Base-by-base conservation (phyloP, 1,139 yeast genomes). In the Yamadazyma friedrichii region DNA sequence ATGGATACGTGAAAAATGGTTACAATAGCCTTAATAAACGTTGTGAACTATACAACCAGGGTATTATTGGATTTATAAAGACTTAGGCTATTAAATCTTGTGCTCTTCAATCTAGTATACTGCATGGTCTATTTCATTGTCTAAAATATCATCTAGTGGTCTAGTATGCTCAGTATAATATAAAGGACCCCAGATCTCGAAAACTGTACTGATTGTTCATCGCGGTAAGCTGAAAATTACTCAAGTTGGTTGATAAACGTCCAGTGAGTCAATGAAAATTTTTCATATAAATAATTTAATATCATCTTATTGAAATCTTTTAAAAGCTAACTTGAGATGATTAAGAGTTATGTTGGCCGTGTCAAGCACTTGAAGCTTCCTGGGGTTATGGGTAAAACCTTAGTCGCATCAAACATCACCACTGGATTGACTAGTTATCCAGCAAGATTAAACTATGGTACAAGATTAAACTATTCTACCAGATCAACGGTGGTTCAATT, bases 401-500 rank as follows among this genome's bases (percentile, higher is more conserved):
- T 28, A 44, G 17, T 27, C 8, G 24, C 24, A 20, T 20, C 24
- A 20, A 20, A 20, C 24, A 6, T 20, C 8, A 20, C 24, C 8
- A 20, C 24, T 5, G 8, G 24, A 20, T 20, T 20, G 24, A 8
- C 24, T 20, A 20, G 8, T 20, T 8, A 20, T 20, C 24, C 24
- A 5, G 8, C 8, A 6, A 20, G 24, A 20, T 20, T 20, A 20
- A 20, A 20, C 24, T 20, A 20, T 20, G 24, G 24, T 20, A 20
- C 24, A 5, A 20, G 24, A 20, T 20, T 20, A 26, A 15, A 15
- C 15, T 34, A 65, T 53, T 83, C 91, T 26, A 88, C 97, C 30
- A 76, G 96, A 66, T 88, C 96, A 15, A 93, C 98, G 0, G 98
- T 93, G 35, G 88, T 94, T 47, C 98, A 93, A 62, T 74, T 94